These are phyloP conservation scores for Helicocarpus griseus DNA, from an alignment of 2,329 filamentous ascomycete genomes.

Conservation along the genomic window DNA sequence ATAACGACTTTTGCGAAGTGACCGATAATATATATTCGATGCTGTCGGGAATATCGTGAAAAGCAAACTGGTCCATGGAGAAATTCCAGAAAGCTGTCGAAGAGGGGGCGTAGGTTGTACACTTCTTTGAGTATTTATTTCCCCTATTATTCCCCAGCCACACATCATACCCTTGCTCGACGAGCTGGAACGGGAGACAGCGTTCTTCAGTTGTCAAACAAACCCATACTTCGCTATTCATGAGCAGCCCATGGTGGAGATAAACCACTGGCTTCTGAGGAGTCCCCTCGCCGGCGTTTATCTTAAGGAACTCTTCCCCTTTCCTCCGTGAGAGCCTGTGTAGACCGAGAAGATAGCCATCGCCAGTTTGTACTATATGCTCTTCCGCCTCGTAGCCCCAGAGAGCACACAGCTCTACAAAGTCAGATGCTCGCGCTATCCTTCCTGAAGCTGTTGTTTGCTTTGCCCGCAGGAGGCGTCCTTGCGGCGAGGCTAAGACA, in stretches of 20 bases:
- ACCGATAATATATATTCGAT: conserved; percentile 84
- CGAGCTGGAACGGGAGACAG: conserved; percentile 78
- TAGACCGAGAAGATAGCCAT: conserved; percentile 85
- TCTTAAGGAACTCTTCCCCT: conserved; percentile 48
- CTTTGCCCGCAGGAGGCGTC: conserved; percentile 54
- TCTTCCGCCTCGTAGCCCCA: conserved; percentile 93
- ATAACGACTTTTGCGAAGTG: conserved; percentile 72
- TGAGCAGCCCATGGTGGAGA: conserved; percentile 88
- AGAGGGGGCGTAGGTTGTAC: conserved; percentile 62
- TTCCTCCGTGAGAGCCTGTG: conserved; percentile 77
- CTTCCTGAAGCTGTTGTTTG: conserved; percentile 63
- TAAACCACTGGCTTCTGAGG: conserved; percentile 80
- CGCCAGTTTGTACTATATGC: conserved; percentile 86
- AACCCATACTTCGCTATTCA: conserved; percentile 99
- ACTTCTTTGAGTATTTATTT: conserved; percentile 99
- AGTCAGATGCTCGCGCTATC: conserved; percentile 80
- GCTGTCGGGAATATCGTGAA: conserved; percentile 91
- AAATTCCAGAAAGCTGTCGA: conserved; percentile 88
- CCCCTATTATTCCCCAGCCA: conserved; percentile 97
- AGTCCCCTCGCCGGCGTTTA: conserved; percentile 62
- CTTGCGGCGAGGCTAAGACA: conserved; percentile 58
- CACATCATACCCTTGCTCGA: conserved; percentile 88
- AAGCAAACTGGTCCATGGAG: conserved; percentile 96
- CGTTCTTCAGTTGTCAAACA: conserved; percentile 78
- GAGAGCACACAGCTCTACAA: conserved; percentile 83